phyloP scores from a whole-genome alignment of 129 eudicot species.

The Lonicera japonica region DNA sequence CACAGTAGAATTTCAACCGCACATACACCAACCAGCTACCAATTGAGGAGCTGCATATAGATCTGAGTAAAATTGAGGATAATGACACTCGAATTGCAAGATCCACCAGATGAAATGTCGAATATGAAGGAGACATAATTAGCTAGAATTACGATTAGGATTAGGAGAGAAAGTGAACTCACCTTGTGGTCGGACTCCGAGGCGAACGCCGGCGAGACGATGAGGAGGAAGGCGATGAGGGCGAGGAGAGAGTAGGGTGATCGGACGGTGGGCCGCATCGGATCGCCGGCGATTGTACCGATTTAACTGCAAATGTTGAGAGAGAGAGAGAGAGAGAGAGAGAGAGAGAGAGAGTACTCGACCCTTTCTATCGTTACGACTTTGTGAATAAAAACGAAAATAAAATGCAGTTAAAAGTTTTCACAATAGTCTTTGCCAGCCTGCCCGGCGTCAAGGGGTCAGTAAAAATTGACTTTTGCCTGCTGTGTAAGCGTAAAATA shows the following conservation, averaged over 20 bases:
- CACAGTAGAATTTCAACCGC: neutral
- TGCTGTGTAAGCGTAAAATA: too few species aligned
- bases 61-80: slow-evolving; percentile 12
- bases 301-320: slow-evolving; percentile 26
- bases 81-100: neutral
- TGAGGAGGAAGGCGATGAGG: slow-evolving; percentile 20
- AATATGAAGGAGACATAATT: neutral
- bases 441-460: too few species aligned
- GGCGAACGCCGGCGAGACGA: slow-evolving; percentile 53
- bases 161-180: neutral
- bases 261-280: slow-evolving; percentile 62
- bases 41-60: slow-evolving; percentile 16
- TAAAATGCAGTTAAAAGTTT: too few species aligned
- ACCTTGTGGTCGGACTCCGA: slow-evolving; percentile 85
- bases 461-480: too few species aligned
- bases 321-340: neutral
- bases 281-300: slow-evolving; percentile 53
- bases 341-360: neutral
- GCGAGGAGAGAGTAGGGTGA: slow-evolving; percentile 26
- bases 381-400: neutral
- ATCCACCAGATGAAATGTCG: slow-evolving; percentile 11
- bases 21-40: slow-evolving; percentile 3
- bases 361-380: neutral
- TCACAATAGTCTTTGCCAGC: too few species aligned
- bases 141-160: slow-evolving; percentile 2